Conservation (phyloP, 2,329 filamentous ascomycete genomes). For the Botrytis squamosa region DNA sequence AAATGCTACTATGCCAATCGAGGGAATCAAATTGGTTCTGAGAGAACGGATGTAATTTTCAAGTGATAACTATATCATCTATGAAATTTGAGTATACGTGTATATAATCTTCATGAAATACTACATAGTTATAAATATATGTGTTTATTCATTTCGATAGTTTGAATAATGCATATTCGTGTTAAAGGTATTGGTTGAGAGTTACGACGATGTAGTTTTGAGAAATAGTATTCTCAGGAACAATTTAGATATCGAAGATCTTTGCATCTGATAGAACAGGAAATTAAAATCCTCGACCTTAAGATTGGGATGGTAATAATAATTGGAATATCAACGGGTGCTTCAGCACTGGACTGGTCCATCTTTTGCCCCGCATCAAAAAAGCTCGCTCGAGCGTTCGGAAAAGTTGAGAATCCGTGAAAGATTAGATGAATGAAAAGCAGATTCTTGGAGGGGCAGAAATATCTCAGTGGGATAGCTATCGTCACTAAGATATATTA, state of each 20-base stretch:
- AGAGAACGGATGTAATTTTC: background rate
- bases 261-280: background rate
- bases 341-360: background rate
- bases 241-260: background rate
- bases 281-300: background rate
- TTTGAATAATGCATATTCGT: background rate
- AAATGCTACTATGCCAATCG: background rate
- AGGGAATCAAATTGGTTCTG: background rate
- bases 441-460: background rate
- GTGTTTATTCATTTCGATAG: background rate
- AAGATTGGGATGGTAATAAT: background rate
- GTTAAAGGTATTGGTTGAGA: background rate
- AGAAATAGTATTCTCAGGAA: background rate
- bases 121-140: too few species aligned
- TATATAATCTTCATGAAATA: background rate
- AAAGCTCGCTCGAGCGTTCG: background rate
- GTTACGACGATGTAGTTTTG: background rate
- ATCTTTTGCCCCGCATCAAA: background rate
- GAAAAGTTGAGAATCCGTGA: background rate
- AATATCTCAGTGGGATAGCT: background rate
- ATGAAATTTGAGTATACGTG: accelerated
- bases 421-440: background rate
- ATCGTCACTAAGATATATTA: background rate
- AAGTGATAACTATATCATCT: background rate
- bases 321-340: background rate